phyloP scores from a whole-genome alignment of 345 rosid genomes.

The Euphorbia tirucalli region DNA sequence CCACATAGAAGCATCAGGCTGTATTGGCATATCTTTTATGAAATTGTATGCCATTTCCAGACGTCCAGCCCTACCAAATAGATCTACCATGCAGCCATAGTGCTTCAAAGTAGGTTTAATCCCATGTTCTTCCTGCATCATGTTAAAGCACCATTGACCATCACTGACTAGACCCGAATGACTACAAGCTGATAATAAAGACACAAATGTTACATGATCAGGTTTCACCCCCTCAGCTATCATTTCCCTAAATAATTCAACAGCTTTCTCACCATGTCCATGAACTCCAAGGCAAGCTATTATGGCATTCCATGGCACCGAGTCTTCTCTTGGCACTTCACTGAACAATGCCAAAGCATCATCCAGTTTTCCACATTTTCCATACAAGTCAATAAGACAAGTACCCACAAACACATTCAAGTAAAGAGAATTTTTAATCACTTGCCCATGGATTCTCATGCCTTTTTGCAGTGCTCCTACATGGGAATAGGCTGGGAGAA shows the following conservation, averaged over 20 bases:
- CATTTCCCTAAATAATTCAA: conserved; percentile 3
- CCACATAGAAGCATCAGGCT: conserved; percentile 12
- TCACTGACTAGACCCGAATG: conserved; percentile 8
- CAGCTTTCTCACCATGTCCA: conserved; percentile 4
- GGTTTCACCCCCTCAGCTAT: conserved; percentile 7
- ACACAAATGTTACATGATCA: conserved; percentile 7
- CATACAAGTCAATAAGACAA: conserved; percentile 7
- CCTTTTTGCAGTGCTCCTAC: conserved; percentile 5
- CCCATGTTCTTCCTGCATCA: conserved; percentile 7
- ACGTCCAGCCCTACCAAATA: conserved; percentile 6
- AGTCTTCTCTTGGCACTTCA: not conserved
- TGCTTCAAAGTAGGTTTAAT: conserved; percentile 13
- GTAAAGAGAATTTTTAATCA: conserved; percentile 8
- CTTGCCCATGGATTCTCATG: conserved; percentile 8
- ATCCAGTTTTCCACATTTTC: conserved; percentile 11
- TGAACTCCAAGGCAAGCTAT: conserved; percentile 10
- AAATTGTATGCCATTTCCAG: conserved; percentile 6
- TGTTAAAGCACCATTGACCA: conserved; percentile 9
- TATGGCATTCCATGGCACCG: conserved; percentile 10
- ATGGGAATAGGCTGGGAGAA: conserved; percentile 11
- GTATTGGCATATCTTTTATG: conserved; percentile 7
- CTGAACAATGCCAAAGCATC: conserved; percentile 5
- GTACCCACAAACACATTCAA: conserved; percentile 11
- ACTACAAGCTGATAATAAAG: conserved; percentile 15
- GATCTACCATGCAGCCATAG: conserved; percentile 12